Conservation (phyloP, 768 basidiomycete species). For the Tephrocybe sp. region DNA sequence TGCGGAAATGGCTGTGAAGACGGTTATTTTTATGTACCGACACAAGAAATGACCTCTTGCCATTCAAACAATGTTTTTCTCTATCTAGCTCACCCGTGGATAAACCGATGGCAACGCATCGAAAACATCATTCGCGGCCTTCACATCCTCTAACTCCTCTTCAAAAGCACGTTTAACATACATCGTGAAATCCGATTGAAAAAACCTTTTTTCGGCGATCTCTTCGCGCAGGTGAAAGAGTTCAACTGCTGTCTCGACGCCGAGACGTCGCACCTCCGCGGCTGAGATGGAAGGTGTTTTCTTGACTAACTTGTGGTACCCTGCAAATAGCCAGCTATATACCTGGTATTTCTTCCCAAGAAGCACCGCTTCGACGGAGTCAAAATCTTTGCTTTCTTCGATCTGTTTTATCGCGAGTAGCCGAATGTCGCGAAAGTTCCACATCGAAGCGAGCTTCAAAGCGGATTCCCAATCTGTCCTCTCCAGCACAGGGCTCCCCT, state of each 20-base stretch:
- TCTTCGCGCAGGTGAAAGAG: conserved; percentile 21
- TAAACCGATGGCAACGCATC: background rate
- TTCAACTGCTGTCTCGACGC: conserved; percentile 19
- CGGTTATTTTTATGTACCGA: too few relatives aligned
- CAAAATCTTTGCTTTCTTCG: too few relatives aligned
- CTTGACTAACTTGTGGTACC: conserved; percentile 22
- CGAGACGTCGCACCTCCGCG: conserved; percentile 27
- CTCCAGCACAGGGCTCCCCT: conserved; percentile 1
- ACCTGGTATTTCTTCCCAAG: conserved; percentile 32
- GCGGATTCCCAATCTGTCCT: conserved; percentile 36
- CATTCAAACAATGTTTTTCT: too few relatives aligned
- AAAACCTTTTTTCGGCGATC: background rate
- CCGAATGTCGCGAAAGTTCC: conserved; percentile 32
- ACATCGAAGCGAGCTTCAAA: conserved; percentile 38
- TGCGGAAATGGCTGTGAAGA: background rate
- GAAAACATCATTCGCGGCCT: conserved; percentile 3
- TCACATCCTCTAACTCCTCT: conserved; percentile 9
- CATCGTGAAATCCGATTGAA: conserved; percentile 4
- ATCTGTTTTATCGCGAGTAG: conserved; percentile 21
- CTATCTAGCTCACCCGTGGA: background rate
- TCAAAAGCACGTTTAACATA: conserved; percentile 4
- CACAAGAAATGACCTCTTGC: too few relatives aligned
- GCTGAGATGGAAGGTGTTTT: conserved; percentile 22
- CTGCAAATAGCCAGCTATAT: conserved; percentile 31
- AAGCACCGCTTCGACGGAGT: too few relatives aligned